A percentile compares a stretch with the other conserved stretches of the same genome.
These are phyloP conservation scores for Seiridium unicorne DNA, from an alignment of 2,329 filamentous ascomycete species.

Conservation along the genomic window DNA sequence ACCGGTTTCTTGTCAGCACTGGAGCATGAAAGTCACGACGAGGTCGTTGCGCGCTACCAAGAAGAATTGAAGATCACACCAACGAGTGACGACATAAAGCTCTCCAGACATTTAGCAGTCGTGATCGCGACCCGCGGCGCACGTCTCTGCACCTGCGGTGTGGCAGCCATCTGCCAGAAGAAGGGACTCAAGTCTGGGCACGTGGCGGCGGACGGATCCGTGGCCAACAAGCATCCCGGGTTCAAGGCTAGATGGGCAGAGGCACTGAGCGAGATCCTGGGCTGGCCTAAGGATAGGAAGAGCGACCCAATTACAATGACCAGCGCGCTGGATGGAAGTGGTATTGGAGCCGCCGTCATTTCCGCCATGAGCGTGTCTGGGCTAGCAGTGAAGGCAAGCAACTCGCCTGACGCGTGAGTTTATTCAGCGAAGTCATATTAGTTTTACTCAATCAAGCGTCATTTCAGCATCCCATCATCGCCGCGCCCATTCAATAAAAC, in stretches of 20 bases:
- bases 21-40: slow-evolving; percentile 69
- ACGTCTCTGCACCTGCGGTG: slow-evolving; percentile 70
- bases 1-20: slow-evolving; percentile 70
- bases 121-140: slow-evolving; percentile 73
- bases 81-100: slow-evolving; percentile 64
- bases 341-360: slow-evolving; percentile 74
- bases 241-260: slow-evolving; percentile 71
- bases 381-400: too few species aligned
- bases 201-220: slow-evolving; percentile 73
- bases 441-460: too few species aligned
- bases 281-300: slow-evolving; percentile 64
- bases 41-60: slow-evolving; percentile 64
- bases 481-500: too few species aligned
- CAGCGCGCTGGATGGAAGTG: slow-evolving; percentile 71
- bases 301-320: slow-evolving; percentile 66
- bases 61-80: slow-evolving; percentile 57
- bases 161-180: slow-evolving; percentile 75
- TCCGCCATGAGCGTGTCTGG: slow-evolving; percentile 36
- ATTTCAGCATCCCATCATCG: too few species aligned
- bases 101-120: slow-evolving; percentile 69
- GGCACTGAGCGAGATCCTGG: slow-evolving; percentile 71
- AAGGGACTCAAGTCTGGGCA: slow-evolving; percentile 68
- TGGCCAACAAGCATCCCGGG: slow-evolving; percentile 79
- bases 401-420: too few species aligned
- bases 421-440: too few species aligned